These are phyloP conservation scores for Phytophthora cryptogea DNA, from an alignment of 352 stramenopile genomes.

Conservation along the genomic window DNA sequence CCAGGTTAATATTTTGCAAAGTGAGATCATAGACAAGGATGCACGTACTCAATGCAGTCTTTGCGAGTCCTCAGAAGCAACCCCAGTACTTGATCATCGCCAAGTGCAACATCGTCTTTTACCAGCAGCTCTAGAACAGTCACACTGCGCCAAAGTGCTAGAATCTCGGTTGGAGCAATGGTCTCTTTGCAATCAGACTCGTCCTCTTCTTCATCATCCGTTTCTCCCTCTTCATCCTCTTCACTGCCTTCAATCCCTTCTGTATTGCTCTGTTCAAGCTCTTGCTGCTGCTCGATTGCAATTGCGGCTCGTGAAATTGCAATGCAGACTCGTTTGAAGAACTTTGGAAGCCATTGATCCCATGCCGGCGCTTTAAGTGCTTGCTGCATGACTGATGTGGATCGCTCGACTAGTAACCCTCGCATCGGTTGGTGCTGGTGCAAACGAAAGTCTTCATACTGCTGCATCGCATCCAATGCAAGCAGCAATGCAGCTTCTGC, in stretches of 20 bases:
- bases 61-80: slow-evolving; percentile 34
- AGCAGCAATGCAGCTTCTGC: slow-evolving; percentile 50
- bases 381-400: slow-evolving; percentile 31
- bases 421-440: slow-evolving; percentile 29
- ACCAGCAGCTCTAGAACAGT: slow-evolving; percentile 47
- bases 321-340: slow-evolving; percentile 54
- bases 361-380: slow-evolving; percentile 27
- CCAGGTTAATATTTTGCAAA: slow-evolving; percentile 5
- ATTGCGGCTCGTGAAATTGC: slow-evolving; percentile 32
- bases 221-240: slow-evolving; percentile 2
- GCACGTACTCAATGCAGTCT: slow-evolving; percentile 58
- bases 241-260: neutral
- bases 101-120: slow-evolving; percentile 14
- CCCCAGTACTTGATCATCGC: slow-evolving; percentile 23
- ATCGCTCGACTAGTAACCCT: slow-evolving; percentile 26
- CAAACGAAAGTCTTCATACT: slow-evolving; percentile 30
- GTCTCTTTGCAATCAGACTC: slow-evolving; percentile 21
- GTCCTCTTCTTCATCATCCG: neutral
- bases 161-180: slow-evolving; percentile 8
- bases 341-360: slow-evolving; percentile 36
- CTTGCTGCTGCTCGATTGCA: slow-evolving; percentile 18
- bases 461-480: slow-evolving; percentile 46
- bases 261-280: slow-evolving; percentile 3
- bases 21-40: neutral
- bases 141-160: slow-evolving; percentile 57